Percentiles rank a stretch among this genome's conserved stretches.
Conservation (phyloP, 1,284 basidiomycete genomes). For the Naganishia liquefaciens region DNA sequence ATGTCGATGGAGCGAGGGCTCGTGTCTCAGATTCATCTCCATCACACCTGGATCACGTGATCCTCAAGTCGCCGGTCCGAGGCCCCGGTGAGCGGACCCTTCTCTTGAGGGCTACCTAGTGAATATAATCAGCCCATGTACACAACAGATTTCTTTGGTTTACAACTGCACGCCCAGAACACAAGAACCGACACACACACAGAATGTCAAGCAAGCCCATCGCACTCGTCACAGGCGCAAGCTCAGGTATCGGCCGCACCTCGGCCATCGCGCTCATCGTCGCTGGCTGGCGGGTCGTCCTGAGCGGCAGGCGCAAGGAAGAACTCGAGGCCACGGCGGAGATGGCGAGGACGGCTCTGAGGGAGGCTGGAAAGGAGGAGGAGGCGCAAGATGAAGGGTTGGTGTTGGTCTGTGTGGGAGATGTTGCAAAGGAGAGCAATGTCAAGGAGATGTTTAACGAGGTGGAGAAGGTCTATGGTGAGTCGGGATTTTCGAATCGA, state of each 20-base stretch:
- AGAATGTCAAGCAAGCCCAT: constrained; percentile 34
- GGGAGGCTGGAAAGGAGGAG: constrained; percentile 12
- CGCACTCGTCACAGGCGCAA: constrained; percentile 52
- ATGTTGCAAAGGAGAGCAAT: constrained; percentile 64
- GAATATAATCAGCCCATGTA: constrained; percentile 4
- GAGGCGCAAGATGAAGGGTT: constrained; percentile 34
- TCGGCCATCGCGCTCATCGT: constrained; percentile 60
- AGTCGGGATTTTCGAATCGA: not conserved
- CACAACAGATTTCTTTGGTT: no score
- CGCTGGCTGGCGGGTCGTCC: constrained; percentile 63
- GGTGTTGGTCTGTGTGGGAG: constrained; percentile 62
- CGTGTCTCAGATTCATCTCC: no score
- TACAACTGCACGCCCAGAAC: no score
- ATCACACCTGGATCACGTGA: not conserved
- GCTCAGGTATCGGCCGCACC: constrained; percentile 58
- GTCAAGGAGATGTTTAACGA: constrained; percentile 64
- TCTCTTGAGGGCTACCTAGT: not conserved
- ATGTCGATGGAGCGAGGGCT: no score
- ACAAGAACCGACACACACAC: not conserved
- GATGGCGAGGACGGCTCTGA: constrained; percentile 52
- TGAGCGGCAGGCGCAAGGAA: constrained; percentile 62
- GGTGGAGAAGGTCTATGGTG: constrained; percentile 64
- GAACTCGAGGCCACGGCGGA: constrained; percentile 64
- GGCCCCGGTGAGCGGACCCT: not conserved
- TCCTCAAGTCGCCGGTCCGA: not conserved